Evolutionary conservation across 208 protist genomes (phyloP), one percentile per base, ranked within the genome.

Genomic region (Crithidia fasciculata): DNA sequence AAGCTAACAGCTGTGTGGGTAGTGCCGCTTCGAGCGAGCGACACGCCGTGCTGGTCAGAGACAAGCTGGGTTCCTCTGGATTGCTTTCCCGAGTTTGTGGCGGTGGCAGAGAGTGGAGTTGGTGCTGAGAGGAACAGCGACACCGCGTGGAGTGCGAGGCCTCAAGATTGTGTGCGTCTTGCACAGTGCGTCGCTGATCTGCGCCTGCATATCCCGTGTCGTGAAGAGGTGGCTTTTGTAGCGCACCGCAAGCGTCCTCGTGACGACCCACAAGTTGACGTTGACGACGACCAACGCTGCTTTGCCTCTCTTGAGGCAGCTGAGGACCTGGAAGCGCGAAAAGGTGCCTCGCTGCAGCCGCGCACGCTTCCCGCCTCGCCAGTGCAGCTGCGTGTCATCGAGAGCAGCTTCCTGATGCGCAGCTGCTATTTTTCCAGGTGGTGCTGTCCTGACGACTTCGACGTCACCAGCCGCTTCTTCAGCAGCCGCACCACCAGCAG

Each of bases 401-500:
- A 72, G 40, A 3, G 62, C 5, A 7, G 39, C 41, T 69, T 71
- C 16, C 39, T 80, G 50, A 13, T 37, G 5, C 59, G 55, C 60
- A 74, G 74, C 50, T 69, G 47, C 10, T 74, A 66, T 45, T 80
- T 80, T 40, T 74, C 74, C 4, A 19, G 3, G 52, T 80, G 74
- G 74, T 80, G 74, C 54, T 80, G 74, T 47, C 28, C 16, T 4
- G 41, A 45, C 19, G 74, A 80, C 50, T 80, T 80, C 15, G 74
- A 80, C 45, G 57, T 70, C 10, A 74, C 74, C 28, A 8, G 18
- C 1, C 13, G 6, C 28, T 62, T n/a, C 37, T 16, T 10, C 7
- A n/a, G 15, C 8, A 44, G 54, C 16, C 13, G 45, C 19, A 40
- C 8, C n/a, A 13, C 28, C 55, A 44, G 43, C 15, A 3, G 4